These are phyloP conservation scores for Ambrosiella xylebori DNA, from an alignment of 2,329 filamentous ascomycete species.

Conservation along the genomic window DNA sequence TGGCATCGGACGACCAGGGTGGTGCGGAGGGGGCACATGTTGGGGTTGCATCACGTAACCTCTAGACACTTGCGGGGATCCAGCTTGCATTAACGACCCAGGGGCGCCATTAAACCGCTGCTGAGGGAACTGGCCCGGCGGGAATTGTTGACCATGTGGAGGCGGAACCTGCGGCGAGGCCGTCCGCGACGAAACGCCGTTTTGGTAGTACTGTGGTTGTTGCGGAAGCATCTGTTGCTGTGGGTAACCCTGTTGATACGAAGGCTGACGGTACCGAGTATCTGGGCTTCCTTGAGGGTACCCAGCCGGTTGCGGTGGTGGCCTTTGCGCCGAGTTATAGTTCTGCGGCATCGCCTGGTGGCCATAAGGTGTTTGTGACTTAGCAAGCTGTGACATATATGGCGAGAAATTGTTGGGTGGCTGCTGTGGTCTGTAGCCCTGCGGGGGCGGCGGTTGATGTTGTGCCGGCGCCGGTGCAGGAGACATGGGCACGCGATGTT, in stretches of 20 bases:
- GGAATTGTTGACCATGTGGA: conserved; percentile 17
- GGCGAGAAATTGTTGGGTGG: conserved; percentile 24
- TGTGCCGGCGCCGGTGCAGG: conserved; percentile 17
- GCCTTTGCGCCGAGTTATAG: conserved; percentile 15
- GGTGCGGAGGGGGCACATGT: conserved; percentile 4
- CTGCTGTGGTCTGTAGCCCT: conserved; percentile 13
- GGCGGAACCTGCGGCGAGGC: conserved; percentile 26
- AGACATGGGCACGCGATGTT: conserved; percentile 17
- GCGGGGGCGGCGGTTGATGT: conserved; percentile 19
- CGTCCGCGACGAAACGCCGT: conserved; percentile 28
- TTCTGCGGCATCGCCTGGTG: conserved; percentile 34
- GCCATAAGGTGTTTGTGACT: conserved; percentile 34
- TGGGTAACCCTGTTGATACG: conserved; percentile 20
- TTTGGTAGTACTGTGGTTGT: conserved; percentile 22
- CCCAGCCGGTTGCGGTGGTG: conserved; percentile 16
- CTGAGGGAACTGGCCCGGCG: conserved; percentile 12
- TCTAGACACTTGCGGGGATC: conserved; percentile 9
- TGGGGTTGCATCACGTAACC: conserved; percentile 12
- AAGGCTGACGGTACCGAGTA: conserved; percentile 24
- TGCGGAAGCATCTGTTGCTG: conserved; percentile 18
- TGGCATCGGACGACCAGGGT: conserved; percentile 8
- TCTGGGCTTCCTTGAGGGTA: conserved; percentile 25
- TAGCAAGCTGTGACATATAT: conserved; percentile 34
- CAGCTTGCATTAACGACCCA: conserved; percentile 11
- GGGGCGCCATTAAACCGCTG: not conserved